Percentiles rank a stretch among this genome's conserved stretches.
phyloP scores from a whole-genome alignment of 1,284 basidiomycete species.

The Trametes versicolor region DNA sequence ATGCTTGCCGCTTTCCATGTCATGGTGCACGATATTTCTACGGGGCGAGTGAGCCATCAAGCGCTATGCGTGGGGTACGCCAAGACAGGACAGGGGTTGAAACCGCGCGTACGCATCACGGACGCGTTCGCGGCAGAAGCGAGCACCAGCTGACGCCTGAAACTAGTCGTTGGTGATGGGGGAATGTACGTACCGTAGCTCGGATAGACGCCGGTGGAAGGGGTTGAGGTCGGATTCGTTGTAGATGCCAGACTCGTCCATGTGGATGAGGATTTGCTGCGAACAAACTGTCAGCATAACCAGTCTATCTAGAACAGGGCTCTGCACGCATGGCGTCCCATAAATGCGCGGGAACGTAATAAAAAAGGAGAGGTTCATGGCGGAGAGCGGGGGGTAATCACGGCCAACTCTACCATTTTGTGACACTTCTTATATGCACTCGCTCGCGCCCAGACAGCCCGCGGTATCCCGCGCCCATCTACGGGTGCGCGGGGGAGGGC shows the following conservation, averaged over 20 bases:
- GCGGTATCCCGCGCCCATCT: conserved; percentile 6
- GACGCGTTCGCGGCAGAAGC: conserved; percentile 11
- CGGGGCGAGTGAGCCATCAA: conserved; percentile 16
- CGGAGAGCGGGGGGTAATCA: conserved; percentile 14
- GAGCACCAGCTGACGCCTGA: conserved; percentile 10
- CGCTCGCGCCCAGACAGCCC: neutral
- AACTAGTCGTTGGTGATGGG: conserved; percentile 10
- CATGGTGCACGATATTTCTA: conserved; percentile 80
- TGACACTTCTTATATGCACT: conserved; percentile 24
- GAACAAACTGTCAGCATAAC: conserved; percentile 34
- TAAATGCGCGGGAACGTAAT: conserved; percentile 32
- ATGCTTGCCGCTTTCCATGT: conserved; percentile 85
- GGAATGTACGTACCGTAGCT: conserved; percentile 63
- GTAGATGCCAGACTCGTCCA: conserved; percentile 94
- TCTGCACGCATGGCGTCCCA: conserved; percentile 21
- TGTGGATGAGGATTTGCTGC: conserved; percentile 92
- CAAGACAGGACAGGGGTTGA: conserved; percentile 13
- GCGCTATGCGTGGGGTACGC: neutral
- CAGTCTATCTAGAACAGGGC: conserved; percentile 22
- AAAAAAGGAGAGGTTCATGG: conserved; percentile 33
- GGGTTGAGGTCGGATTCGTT: conserved; percentile 90
- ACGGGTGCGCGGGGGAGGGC: conserved; percentile 13
- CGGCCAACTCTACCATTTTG: conserved; percentile 1
- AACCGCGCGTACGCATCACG: conserved; percentile 11
- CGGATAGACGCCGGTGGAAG: conserved; percentile 82